Evolutionary conservation across 2,329 filamentous ascomycete species (phyloP).

Genomic region (Aspergillus neoniger): DNA sequence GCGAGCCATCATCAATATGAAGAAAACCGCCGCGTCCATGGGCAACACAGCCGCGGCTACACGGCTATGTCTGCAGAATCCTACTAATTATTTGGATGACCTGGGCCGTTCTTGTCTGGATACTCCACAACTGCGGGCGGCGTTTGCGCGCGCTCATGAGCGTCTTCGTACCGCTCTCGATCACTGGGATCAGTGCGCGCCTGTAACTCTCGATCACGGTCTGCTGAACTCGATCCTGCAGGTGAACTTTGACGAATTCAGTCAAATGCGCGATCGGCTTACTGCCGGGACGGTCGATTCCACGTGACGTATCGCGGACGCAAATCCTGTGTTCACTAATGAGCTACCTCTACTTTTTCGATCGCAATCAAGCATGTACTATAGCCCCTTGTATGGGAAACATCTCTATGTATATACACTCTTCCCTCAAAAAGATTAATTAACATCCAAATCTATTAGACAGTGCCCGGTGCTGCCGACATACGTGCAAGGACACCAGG

Average conservation of each 20-base stretch:
- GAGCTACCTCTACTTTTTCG: background rate
- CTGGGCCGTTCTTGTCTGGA: constrained; percentile 53
- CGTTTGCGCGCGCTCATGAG: constrained; percentile 38
- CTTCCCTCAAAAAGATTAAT: background rate
- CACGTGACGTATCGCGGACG: background rate
- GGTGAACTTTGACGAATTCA: constrained; percentile 34
- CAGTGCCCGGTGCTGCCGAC: background rate
- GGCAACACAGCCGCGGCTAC: constrained; percentile 31
- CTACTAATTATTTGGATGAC: constrained; percentile 59
- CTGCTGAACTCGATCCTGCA: constrained; percentile 29
- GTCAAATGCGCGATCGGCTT: background rate
- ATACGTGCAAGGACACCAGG: background rate
- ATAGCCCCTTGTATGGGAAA: background rate
- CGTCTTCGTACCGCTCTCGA: constrained; percentile 27
- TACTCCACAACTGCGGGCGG: constrained; percentile 53
- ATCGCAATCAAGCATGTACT: background rate
- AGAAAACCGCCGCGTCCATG: constrained; percentile 34
- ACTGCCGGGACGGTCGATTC: background rate
- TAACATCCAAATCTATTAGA: background rate
- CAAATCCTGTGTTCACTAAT: background rate
- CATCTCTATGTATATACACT: background rate
- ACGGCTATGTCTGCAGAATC: constrained; percentile 60
- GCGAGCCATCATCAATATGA: constrained; percentile 39
- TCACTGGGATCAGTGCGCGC: constrained; percentile 24
- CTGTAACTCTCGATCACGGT: constrained; percentile 11